Base-by-base conservation (phyloP, 208 protist genomes). In the Lotmaria passim region DNA sequence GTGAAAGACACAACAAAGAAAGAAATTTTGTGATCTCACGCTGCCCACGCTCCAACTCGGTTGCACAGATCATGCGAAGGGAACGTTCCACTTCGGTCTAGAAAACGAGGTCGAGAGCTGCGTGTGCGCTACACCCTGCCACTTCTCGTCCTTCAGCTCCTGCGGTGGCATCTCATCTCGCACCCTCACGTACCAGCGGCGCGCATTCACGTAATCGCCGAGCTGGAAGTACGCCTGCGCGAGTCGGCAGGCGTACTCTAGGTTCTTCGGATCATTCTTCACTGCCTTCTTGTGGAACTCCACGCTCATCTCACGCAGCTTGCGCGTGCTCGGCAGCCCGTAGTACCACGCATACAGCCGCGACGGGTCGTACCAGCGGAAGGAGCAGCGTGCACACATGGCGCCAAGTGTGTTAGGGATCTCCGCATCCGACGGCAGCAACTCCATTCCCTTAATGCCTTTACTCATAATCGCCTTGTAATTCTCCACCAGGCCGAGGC, bases 151-250 rank as follows among this genome's bases (percentile, higher is more conserved):
- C 43, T 83, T 85, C 33, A 92, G 48, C 36, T 90, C 75, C 73
- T 83, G 71, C 46, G 87, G 90, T 43, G 85, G 85, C 87, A 95
- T 90, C 69, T 93, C 87, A 64, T 95, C 87, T 1, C 90, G 90
- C 44, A 93, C 87, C 64, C 85, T 84, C 23, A 88, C 73, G 68
- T 90, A 95, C 87, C 87, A 95, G 14, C 87, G 85, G 10, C 90
- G 83, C 36, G 90, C 83, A 64, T 91, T 91, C 36, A 80, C 67
- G 47, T 76, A 53, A 62, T 95, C 90, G 43, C 90, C 90, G 31
- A 68, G 31, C 68, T 92, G 85, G 71, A 88, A 93, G 73, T 93
- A 93, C 34, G 84, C 90, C 82, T 91, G 85, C 41, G 82, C 90
- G 28, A 95, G 81, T 30, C 90, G 80, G 70, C 86, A 91, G 26